A percentile compares a stretch with the other conserved stretches of the same genome.
Conservation (phyloP, 2,329 filamentous ascomycete genomes). For the Nothopassalora personata region DNA sequence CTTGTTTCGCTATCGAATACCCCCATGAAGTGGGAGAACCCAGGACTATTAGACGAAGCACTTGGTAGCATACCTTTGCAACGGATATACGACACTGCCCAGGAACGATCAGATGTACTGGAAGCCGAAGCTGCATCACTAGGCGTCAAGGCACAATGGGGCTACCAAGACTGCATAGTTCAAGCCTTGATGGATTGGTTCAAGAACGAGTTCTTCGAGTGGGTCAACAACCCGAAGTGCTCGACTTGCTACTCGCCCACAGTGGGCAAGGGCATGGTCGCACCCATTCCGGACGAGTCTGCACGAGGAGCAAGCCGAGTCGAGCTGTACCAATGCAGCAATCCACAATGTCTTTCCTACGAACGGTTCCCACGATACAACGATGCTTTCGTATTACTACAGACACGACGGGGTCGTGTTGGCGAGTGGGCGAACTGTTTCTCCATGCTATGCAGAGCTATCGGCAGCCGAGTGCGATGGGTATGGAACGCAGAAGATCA, state of each 20-base stretch:
- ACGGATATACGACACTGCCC: constrained; percentile 85
- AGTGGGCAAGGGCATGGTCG: constrained; percentile 73
- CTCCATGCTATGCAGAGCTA: constrained; percentile 91
- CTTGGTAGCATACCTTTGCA: constrained; percentile 81
- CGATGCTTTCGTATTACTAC: constrained; percentile 86
- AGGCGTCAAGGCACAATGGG: constrained; percentile 77
- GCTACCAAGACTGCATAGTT: constrained; percentile 95
- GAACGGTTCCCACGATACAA: constrained; percentile 93
- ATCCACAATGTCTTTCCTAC: constrained; percentile 65
- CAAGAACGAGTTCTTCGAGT: constrained; percentile 88
- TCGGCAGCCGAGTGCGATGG: constrained; percentile 89
- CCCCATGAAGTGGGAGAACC: constrained; percentile 93
- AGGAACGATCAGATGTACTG: constrained; percentile 85
- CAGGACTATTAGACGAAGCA: constrained; percentile 87
- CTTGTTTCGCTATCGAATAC: constrained; percentile 81
- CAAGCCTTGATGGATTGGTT: constrained; percentile 91
- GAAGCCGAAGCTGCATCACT: constrained; percentile 84
- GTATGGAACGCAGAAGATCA: constrained; percentile 98
- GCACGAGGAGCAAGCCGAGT: constrained; percentile 82
- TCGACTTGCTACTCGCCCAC: constrained; percentile 76
- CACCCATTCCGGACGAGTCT: constrained; percentile 80
- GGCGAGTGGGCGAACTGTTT: constrained; percentile 99
- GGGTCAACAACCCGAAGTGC: constrained; percentile 93
- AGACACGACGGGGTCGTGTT: constrained; percentile 77
- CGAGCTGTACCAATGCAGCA: constrained; percentile 84